Percentiles rank a stretch among this genome's conserved stretches.
Conservation (phyloP, 495 filamentous ascomycete species). For the Baudoinia panamericana region DNA sequence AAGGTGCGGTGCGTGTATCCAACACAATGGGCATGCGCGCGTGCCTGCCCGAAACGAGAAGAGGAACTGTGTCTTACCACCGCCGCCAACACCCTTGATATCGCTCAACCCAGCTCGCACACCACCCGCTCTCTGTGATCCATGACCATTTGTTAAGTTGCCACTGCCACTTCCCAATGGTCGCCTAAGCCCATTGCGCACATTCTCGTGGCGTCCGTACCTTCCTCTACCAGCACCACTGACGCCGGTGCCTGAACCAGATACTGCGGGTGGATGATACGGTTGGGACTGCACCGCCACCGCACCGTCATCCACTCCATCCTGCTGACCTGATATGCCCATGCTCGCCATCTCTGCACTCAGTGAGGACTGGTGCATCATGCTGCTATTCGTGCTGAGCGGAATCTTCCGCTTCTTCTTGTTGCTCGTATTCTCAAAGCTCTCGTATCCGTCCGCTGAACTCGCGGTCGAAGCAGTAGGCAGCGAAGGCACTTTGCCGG, state of each 20-base stretch:
- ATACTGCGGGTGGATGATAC: constrained; percentile 36
- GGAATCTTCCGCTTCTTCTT: constrained; percentile 99
- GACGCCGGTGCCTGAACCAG: constrained; percentile 41
- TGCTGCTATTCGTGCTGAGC: constrained; percentile 55
- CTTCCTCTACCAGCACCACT: constrained; percentile 71
- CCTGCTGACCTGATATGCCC: constrained; percentile 32
- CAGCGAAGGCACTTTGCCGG: constrained; percentile 11
- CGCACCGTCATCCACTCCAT: constrained; percentile 20
- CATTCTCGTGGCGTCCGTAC: constrained; percentile 42
- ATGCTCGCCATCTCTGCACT: constrained; percentile 51
- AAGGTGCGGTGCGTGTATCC: no score
- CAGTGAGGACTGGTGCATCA: constrained; percentile 41
- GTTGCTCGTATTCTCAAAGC: constrained; percentile 96
- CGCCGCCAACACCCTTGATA: no score
- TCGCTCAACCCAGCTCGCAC: no score
- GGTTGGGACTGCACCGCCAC: constrained; percentile 30
- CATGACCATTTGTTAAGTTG: constrained; percentile 3
- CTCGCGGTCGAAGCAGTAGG: constrained; percentile 29
- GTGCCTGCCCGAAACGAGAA: no score
- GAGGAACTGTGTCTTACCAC: no score
- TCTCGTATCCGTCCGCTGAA: constrained; percentile 75
- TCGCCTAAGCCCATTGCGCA: constrained; percentile 43
- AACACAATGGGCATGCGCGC: no score
- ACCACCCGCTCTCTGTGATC: no score
- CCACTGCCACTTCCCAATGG: constrained; percentile 38